Evolutionary conservation across 148 eudicot genomes (phyloP), one percentile per base, ranked within the genome.

Genomic region (Chenopodium formosanum): DNA sequence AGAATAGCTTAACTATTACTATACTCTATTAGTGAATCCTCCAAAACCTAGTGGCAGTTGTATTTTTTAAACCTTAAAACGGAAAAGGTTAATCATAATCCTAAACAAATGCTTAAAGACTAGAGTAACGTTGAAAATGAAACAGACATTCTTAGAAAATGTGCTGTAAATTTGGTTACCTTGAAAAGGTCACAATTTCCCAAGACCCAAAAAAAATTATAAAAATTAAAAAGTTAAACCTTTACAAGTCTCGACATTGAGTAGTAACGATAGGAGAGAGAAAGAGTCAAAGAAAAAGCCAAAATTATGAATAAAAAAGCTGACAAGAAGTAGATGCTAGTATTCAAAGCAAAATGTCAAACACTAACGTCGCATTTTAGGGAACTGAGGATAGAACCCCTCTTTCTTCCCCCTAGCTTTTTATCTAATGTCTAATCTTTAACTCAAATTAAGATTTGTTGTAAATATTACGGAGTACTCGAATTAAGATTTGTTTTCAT

Each of bases 301-400:
- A 84, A 84, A 84, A 44, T 2, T 44, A 53, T 19, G 17, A 64
- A 13, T 14, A 56, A 56, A 64, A 80, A 85, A 67, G 84, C 71
- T 73, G 82, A 73, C 75, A 77, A 58, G 16, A 3, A 4, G 40
- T 31, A 64, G 83, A 77, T 69, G 86, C 72, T n/a, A 72, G 73
- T 50, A 29, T 50, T 77, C 79, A 77, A 72, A 72, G 81, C 84
- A 81, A 77, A 85, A 85, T 85, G 87, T 85, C 87, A 85, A 85
- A 85, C 52, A 80, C 83, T 77, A 84, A 63, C 80, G 73, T 84
- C 83, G 83, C 40, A 62, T 31, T 76, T 48, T 80, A 4, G 78
- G 83, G 83, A 66, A 70, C 14, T 52, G 50, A 37, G 44, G 44
- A 40, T 6, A 40, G 44, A 40, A 40, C 44, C 44, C 44, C 44